phyloP scores from a whole-genome alignment of 2,329 filamentous ascomycete species.

The Venturia carpophila region DNA sequence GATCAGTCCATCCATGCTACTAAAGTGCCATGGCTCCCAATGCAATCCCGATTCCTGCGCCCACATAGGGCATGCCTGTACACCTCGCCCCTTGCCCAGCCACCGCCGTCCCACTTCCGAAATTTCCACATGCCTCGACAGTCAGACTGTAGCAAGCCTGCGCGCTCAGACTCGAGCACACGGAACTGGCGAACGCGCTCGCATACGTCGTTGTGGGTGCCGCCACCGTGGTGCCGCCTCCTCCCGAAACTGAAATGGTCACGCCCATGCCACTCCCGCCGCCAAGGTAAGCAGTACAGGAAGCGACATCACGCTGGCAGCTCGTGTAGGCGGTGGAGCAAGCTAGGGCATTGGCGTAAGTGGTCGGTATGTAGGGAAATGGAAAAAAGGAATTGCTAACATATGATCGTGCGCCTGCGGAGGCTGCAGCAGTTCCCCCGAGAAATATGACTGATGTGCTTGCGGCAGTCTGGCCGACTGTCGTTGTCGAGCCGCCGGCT shows the following conservation, averaged over 20 bases:
- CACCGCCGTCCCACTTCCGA: slow-evolving; percentile 10
- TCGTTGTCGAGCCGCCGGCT: background rate
- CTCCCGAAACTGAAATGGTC: slow-evolving; percentile 15
- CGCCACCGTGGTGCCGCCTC: slow-evolving; percentile 17
- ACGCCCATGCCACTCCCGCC: slow-evolving; percentile 17
- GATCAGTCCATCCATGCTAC: background rate
- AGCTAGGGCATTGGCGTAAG: slow-evolving; percentile 42
- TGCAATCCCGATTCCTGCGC: slow-evolving; percentile 13
- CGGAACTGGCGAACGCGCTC: slow-evolving; percentile 9
- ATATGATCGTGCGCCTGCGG: slow-evolving; percentile 27
- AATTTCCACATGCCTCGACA: slow-evolving; percentile 18
- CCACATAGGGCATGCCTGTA: slow-evolving; percentile 12
- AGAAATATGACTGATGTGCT: slow-evolving; percentile 22
- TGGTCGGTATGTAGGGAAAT: slow-evolving; percentile 47
- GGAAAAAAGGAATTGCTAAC: slow-evolving; percentile 45
- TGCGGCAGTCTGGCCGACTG: slow-evolving; percentile 17
- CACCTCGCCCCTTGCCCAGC: slow-evolving; percentile 9
- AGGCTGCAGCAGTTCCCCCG: slow-evolving; percentile 20
- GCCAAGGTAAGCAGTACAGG: slow-evolving; percentile 16
- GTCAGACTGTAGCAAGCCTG: slow-evolving; percentile 15
- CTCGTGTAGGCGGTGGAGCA: slow-evolving; percentile 48
- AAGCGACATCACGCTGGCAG: slow-evolving; percentile 38
- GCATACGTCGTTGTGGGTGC: slow-evolving; percentile 16
- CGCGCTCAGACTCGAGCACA: slow-evolving; percentile 19
- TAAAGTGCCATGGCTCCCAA: slow-evolving; percentile 3